phyloP scores from a whole-genome alignment of 2,329 filamentous ascomycete species.

The Fusarium pseudoanthophilum region DNA sequence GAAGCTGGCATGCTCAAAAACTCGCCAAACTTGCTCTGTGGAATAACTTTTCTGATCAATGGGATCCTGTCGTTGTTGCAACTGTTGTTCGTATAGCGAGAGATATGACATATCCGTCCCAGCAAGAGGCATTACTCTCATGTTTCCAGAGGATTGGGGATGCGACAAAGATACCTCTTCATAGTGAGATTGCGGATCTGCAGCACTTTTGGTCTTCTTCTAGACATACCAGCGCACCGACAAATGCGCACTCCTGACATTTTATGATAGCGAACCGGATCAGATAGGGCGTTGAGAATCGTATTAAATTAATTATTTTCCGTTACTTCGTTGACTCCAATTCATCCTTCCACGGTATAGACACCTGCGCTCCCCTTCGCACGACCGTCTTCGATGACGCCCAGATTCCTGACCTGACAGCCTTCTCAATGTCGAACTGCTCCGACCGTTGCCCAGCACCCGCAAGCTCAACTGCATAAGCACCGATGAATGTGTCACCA shows the following conservation, averaged over 20 bases:
- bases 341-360: slow-evolving; percentile 19
- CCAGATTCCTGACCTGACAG: slow-evolving; percentile 1
- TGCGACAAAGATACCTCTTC: slow-evolving; percentile 10
- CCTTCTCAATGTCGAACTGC: slow-evolving; percentile 8
- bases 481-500: slow-evolving; percentile 93
- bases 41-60: slow-evolving; percentile 48
- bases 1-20: slow-evolving; percentile 45
- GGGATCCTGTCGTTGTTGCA: slow-evolving; percentile 47
- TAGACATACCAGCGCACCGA: slow-evolving; percentile 8
- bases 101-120: slow-evolving; percentile 22
- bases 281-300: no score
- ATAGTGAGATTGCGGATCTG: slow-evolving; percentile 8
- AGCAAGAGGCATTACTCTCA: slow-evolving; percentile 7
- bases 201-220: slow-evolving; percentile 20
- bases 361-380: slow-evolving; percentile 16
- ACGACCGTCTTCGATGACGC: slow-evolving; percentile 15
- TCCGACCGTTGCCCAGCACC: background rate
- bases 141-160: slow-evolving; percentile 17
- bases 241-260: background rate
- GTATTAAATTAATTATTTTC: background rate
- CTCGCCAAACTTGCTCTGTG: slow-evolving; percentile 44
- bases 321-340: background rate
- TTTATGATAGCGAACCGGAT: no score
- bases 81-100: slow-evolving; percentile 42
- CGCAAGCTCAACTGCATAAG: slow-evolving; percentile 67